Evolutionary conservation across 2,329 filamentous ascomycete species (phyloP).

Genomic region (Cryphonectria carpinicola): DNA sequence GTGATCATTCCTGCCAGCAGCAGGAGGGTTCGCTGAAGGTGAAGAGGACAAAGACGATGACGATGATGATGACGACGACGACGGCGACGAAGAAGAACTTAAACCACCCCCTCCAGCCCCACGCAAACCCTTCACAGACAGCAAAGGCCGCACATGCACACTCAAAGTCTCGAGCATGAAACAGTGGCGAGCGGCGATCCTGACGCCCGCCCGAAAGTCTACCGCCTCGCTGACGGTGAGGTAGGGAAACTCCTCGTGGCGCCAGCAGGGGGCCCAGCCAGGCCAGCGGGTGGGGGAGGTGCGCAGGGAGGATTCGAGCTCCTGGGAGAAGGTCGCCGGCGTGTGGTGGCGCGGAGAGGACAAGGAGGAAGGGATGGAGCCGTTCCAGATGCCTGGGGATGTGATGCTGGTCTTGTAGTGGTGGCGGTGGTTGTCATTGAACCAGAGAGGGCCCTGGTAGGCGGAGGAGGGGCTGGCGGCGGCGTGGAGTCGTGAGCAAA

Average conservation of each 20-base stretch:
- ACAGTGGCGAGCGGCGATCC: slow-evolving; percentile 31
- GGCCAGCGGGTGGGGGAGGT: slow-evolving; percentile 34
- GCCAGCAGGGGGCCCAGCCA: slow-evolving; percentile 53
- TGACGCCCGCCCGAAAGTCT: slow-evolving; percentile 46
- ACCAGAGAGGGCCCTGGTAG: not conserved
- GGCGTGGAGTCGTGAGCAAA: slow-evolving; percentile 46
- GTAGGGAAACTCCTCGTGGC: slow-evolving; percentile 57
- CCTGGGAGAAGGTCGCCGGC: slow-evolving; percentile 6
- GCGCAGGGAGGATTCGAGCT: slow-evolving; percentile 11
- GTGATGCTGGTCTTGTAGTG: not conserved
- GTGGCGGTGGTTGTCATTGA: not conserved
- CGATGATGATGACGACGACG: not conserved
- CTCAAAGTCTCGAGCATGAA: slow-evolving; percentile 47
- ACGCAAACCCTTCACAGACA: slow-evolving; percentile 38
- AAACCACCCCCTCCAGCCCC: not conserved
- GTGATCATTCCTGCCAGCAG: slow-evolving; percentile 25
- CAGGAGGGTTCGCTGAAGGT: too few species aligned
- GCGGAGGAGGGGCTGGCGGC: not conserved
- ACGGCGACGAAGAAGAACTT: not conserved
- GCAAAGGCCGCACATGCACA: slow-evolving; percentile 46
- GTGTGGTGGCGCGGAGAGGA: not conserved
- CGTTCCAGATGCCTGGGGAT: slow-evolving; percentile 25
- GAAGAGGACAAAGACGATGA: not conserved
- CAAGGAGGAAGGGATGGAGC: slow-evolving; percentile 6
- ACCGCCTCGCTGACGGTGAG: slow-evolving; percentile 51